These are phyloP conservation scores for Zymoseptoria pseudotritici DNA, from an alignment of 2,329 filamentous ascomycete genomes.

Conservation along the genomic window DNA sequence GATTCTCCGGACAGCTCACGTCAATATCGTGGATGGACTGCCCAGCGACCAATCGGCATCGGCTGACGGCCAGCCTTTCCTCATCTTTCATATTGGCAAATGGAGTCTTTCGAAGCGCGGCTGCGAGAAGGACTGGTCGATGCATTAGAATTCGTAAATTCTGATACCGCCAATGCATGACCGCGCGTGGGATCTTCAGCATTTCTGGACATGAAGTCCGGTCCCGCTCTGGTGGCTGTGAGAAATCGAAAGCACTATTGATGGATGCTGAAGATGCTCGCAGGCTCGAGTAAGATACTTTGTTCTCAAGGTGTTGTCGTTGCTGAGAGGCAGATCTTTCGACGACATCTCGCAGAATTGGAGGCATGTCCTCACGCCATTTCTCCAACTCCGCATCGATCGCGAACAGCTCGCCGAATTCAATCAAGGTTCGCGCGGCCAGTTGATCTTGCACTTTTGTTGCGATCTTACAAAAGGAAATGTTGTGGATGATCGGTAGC, in stretches of 20 bases:
- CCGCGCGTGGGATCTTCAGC: slow-evolving; percentile 60
- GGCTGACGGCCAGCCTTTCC: slow-evolving; percentile 60
- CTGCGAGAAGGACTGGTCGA: slow-evolving; percentile 61
- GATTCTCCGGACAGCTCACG: slow-evolving; percentile 61
- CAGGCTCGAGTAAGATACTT: not conserved
- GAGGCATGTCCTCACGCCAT: slow-evolving; percentile 65
- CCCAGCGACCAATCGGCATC: slow-evolving; percentile 61
- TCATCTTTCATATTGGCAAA: slow-evolving; percentile 50
- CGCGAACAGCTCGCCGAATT: slow-evolving; percentile 57
- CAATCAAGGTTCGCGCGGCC: slow-evolving; percentile 60
- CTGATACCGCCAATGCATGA: slow-evolving; percentile 78
- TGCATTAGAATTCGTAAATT: slow-evolving; percentile 71
- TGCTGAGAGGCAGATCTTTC: slow-evolving; percentile 4
- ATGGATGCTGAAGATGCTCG: slow-evolving; percentile 8
- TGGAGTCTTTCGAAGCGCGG: slow-evolving; percentile 48
- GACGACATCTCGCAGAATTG: slow-evolving; percentile 29
- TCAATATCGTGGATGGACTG: slow-evolving; percentile 67
- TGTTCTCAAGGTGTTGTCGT: slow-evolving; percentile 3
- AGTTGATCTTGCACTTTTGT: slow-evolving; percentile 71
- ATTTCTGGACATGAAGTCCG: slow-evolving; percentile 52
- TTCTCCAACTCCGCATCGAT: slow-evolving; percentile 61
- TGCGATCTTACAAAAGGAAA: slow-evolving; percentile 71
- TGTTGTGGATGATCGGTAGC: slow-evolving; percentile 66
- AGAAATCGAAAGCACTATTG: slow-evolving; percentile 43
- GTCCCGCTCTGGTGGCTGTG: slow-evolving; percentile 51